Conservation (phyloP, 129 eudicot genomes). For the Ambrosia trifida region DNA sequence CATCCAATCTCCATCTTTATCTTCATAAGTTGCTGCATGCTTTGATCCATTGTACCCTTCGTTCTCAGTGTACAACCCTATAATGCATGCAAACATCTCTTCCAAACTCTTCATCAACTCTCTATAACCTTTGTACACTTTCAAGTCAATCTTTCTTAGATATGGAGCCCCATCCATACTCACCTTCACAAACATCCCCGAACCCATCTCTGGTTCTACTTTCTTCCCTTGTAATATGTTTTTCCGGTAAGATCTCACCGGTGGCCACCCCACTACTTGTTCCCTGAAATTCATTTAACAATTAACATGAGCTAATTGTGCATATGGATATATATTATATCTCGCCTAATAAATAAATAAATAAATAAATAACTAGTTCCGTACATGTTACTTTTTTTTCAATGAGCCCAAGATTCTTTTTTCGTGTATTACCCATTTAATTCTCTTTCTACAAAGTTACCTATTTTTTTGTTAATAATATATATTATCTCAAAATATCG, state of each 20-base stretch:
- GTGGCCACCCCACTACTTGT: constrained; percentile 95
- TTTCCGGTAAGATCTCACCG: constrained; percentile 73
- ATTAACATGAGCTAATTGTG: constrained; percentile 13
- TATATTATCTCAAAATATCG: too few relatives aligned
- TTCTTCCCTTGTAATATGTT: constrained; percentile 51
- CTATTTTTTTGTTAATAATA: too few relatives aligned
- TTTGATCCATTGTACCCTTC: constrained; percentile 72
- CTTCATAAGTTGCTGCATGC: constrained; percentile 77
- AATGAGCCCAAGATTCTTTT: too few relatives aligned
- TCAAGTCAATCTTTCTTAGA: constrained; percentile 79
- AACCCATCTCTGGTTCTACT: constrained; percentile 39
- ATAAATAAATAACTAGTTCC: too few relatives aligned
- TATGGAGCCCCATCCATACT: constrained; percentile 98
- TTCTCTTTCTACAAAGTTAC: too few relatives aligned
- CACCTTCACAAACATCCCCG: constrained; percentile 72
- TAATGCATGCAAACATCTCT: constrained; percentile 67
- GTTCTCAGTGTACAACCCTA: constrained; percentile 59
- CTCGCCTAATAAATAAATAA: too few relatives aligned
- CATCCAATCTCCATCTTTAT: constrained; percentile 97
- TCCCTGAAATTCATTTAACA: constrained; percentile 45
- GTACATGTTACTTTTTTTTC: too few relatives aligned
- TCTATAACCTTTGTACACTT: constrained; percentile 59
- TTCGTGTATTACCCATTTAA: too few relatives aligned
- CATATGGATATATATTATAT: neutral
- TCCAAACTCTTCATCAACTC: constrained; percentile 64